Evolutionary conservation across 345 rosid genomes (phyloP).

Genomic region (Rhodamnia rubescens): DNA sequence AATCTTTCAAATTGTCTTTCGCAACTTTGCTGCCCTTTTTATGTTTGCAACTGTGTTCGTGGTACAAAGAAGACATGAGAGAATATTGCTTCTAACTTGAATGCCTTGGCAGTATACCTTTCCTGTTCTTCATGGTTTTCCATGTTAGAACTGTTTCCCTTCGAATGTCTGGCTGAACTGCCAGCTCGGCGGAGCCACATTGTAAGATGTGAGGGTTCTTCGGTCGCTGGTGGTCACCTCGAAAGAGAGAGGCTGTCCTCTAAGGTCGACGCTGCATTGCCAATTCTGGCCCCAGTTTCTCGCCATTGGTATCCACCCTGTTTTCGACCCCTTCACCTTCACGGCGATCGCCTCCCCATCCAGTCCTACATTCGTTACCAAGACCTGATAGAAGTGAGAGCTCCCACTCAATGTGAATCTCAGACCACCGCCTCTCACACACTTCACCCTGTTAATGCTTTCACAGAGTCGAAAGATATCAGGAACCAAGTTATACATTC

Average conservation of each 20-base stretch:
- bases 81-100: background rate
- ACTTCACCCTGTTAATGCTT: constrained; percentile 42
- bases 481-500: background rate
- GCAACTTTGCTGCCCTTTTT: background rate
- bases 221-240: constrained; percentile 64
- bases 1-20: too few species aligned
- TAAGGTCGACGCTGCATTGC: constrained; percentile 61
- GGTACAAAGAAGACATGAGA: background rate
- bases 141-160: constrained; percentile 55
- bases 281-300: constrained; percentile 95
- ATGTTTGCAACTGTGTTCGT: background rate
- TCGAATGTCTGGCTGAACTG: constrained; percentile 73
- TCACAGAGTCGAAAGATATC: background rate
- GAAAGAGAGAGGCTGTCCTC: constrained; percentile 77
- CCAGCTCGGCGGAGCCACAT: constrained; percentile 75
- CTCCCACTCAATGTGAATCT: constrained; percentile 72
- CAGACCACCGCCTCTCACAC: constrained; percentile 59
- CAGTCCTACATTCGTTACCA: constrained; percentile 67
- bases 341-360: constrained; percentile 76
- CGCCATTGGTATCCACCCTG: constrained; percentile 94
- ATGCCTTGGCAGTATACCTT: background rate
- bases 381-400: constrained; percentile 55
- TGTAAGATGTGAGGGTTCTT: constrained; percentile 61
- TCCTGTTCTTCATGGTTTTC: background rate
- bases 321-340: constrained; percentile 83